Evolutionary conservation across 176 grass and related monocot genomes (phyloP).

Genomic region (Lolium perenne): DNA sequence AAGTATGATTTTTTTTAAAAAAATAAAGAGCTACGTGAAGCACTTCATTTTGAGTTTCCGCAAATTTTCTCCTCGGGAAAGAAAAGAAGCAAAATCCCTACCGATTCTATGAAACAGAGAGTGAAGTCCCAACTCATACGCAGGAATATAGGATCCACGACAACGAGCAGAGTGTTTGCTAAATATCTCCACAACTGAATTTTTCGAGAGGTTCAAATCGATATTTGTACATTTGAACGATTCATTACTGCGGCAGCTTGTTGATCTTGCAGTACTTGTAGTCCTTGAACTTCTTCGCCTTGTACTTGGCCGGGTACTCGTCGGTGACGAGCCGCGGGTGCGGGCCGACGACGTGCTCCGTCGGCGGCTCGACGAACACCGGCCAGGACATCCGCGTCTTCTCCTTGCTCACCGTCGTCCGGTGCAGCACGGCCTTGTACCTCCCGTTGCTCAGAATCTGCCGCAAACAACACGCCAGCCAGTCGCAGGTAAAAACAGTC

Average conservation of each 20-base stretch:
- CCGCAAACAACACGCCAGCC: neutral
- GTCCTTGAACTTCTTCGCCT: conserved; percentile 81
- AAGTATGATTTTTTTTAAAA: too few relatives aligned
- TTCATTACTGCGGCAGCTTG: conserved; percentile 68
- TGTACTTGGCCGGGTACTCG: conserved; percentile 60
- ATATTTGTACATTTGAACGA: neutral
- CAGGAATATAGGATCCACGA: neutral
- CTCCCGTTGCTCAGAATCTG: conserved; percentile 83
- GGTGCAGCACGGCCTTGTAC: conserved; percentile 83
- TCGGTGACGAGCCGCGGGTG: conserved; percentile 55
- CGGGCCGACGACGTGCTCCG: conserved; percentile 59
- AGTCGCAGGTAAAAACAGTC: neutral
- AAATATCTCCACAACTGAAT: too few relatives aligned
- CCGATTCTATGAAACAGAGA: too few relatives aligned
- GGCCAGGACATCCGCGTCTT: conserved; percentile 86
- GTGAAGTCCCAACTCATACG: neutral
- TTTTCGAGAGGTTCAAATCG: too few relatives aligned
- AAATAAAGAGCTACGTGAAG: too few relatives aligned
- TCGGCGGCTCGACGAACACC: conserved; percentile 65
- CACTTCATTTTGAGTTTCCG: too few relatives aligned
- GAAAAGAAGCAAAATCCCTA: too few relatives aligned
- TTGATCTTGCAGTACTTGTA: conserved; percentile 88
- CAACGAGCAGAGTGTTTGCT: neutral
- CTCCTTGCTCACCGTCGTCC: conserved; percentile 67
- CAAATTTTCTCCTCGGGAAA: too few relatives aligned